Conservation (phyloP, 306 rosid genomes). For the Macrotyloma uniflorum region DNA sequence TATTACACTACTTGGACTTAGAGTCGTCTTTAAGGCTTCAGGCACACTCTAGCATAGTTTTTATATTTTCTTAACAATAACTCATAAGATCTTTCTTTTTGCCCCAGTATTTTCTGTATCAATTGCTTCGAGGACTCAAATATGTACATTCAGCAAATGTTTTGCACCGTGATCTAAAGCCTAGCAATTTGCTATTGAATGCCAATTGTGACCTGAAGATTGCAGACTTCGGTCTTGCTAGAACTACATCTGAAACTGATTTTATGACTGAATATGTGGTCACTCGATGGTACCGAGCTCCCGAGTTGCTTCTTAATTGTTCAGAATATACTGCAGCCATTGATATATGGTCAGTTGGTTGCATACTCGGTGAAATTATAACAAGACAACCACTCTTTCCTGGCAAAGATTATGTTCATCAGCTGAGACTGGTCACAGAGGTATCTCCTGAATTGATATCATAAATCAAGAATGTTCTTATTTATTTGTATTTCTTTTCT, state of each 20-base stretch:
- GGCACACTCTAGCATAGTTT: constrained; percentile 1
- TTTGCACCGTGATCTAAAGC: constrained; percentile 96
- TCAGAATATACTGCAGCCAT: constrained; percentile 96
- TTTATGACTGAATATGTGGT: constrained; percentile 99
- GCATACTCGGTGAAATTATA: constrained; percentile 93
- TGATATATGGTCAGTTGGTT: constrained; percentile 98
- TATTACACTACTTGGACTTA: not conserved
- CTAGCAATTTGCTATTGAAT: constrained; percentile 89
- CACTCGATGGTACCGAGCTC: constrained; percentile 98
- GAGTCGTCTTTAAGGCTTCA: not conserved
- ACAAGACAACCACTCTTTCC: constrained; percentile 90
- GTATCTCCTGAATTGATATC: constrained; percentile 46
- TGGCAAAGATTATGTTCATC: constrained; percentile 95
- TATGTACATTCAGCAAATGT: constrained; percentile 93
- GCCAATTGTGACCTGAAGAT: constrained; percentile 98
- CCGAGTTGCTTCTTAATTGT: constrained; percentile 91
- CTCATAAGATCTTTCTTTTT: constrained; percentile 39
- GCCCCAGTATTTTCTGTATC: constrained; percentile 91
- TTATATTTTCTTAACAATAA: constrained; percentile 34
- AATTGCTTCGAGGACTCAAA: constrained; percentile 91
- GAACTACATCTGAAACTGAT: constrained; percentile 99
- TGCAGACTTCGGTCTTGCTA: constrained; percentile 96
- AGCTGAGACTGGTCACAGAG: constrained; percentile 91
- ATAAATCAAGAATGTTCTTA: not conserved
- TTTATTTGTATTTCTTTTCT: not conserved